A percentile compares a stretch with the other conserved stretches of the same genome.
Evolutionary conservation across 352 stramenopile species (phyloP).

Genomic region (Phytopythium delawarense): DNA sequence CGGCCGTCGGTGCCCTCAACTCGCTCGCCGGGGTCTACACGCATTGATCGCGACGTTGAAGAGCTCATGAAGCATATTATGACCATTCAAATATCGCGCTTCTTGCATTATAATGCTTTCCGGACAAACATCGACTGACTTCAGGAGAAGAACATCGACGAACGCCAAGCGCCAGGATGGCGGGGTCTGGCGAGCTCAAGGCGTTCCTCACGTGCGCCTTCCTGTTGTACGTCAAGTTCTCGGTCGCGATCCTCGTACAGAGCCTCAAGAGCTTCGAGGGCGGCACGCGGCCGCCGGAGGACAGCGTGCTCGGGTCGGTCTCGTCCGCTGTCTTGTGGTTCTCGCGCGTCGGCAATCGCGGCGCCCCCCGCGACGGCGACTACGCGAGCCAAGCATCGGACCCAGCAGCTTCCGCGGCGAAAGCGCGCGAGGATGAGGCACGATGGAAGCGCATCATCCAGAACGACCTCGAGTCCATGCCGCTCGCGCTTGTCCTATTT

Average conservation of each 20-base stretch:
- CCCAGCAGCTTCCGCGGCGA: not conserved
- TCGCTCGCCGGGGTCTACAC: slow-evolving; percentile 4
- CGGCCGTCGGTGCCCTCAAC: slow-evolving; percentile 14
- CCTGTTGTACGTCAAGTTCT: slow-evolving; percentile 9
- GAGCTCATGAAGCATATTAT: too few relatives aligned
- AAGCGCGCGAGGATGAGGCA: slow-evolving; percentile 25
- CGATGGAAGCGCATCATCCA: slow-evolving; percentile 51
- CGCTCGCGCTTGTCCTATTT: slow-evolving; percentile 40
- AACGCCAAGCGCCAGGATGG: not conserved
- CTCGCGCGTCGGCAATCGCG: not conserved
- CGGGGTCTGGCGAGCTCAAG: slow-evolving; percentile 9
- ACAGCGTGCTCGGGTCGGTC: slow-evolving; percentile 1
- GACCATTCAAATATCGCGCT: too few relatives aligned
- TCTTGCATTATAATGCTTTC: too few relatives aligned
- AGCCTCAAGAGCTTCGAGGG: slow-evolving; percentile 8
- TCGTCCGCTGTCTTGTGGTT: slow-evolving; percentile 2
- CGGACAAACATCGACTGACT: too few relatives aligned
- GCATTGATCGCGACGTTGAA: not conserved
- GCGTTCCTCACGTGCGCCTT: slow-evolving; percentile 5
- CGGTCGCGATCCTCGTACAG: slow-evolving; percentile 2
- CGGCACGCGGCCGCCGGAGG: slow-evolving; percentile 5
- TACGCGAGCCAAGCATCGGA: not conserved
- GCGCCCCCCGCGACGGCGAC: not conserved
- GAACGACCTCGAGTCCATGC: slow-evolving; percentile 61
- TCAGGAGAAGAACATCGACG: not conserved